Percentiles rank a stretch among this genome's conserved stretches.
These are phyloP conservation scores for Phaffia rhodozyma DNA, from an alignment of 1,284 basidiomycete genomes.

Conservation along the genomic window DNA sequence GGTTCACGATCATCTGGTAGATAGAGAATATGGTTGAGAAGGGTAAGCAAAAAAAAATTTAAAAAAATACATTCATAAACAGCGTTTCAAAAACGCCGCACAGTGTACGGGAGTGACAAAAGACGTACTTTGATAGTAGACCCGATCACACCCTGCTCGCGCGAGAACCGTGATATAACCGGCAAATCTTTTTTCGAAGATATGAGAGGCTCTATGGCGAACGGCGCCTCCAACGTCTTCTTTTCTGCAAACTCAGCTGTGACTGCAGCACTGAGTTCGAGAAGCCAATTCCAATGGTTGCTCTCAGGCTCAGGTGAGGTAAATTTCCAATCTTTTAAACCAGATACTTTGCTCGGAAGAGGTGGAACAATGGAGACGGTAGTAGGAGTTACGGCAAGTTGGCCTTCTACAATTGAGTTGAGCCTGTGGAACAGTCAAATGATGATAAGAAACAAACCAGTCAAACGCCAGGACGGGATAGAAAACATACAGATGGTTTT, in stretches of 20 bases:
- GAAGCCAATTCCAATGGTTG: conserved; percentile 9
- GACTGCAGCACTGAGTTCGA: conserved; percentile 1
- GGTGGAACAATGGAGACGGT: conserved; percentile 2
- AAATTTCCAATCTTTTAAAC: conserved; percentile 1
- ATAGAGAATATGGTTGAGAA: neutral
- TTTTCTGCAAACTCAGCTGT: conserved; percentile 14
- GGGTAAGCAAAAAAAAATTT: neutral
- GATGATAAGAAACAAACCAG: neutral
- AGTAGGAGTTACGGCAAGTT: too few species aligned
- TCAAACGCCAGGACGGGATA: neutral
- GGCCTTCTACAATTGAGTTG: too few species aligned
- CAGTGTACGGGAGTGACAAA: neutral
- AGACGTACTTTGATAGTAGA: conserved; percentile 9
- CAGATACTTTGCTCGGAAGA: conserved; percentile 8
- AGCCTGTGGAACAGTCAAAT: too few species aligned
- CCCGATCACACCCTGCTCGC: neutral
- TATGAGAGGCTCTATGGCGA: neutral
- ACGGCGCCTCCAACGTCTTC: neutral
- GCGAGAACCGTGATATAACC: too few species aligned
- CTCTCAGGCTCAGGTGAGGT: neutral
- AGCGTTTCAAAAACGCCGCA: too few species aligned
- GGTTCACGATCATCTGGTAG: conserved; percentile 7
- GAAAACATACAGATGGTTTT: conserved; percentile 8
- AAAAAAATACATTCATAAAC: neutral
- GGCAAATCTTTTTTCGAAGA: neutral